Evolutionary conservation across 768 basidiomycete species (phyloP), one percentile per base, ranked within the genome.

Genomic region (Paxillus ammoniavirescens): DNA sequence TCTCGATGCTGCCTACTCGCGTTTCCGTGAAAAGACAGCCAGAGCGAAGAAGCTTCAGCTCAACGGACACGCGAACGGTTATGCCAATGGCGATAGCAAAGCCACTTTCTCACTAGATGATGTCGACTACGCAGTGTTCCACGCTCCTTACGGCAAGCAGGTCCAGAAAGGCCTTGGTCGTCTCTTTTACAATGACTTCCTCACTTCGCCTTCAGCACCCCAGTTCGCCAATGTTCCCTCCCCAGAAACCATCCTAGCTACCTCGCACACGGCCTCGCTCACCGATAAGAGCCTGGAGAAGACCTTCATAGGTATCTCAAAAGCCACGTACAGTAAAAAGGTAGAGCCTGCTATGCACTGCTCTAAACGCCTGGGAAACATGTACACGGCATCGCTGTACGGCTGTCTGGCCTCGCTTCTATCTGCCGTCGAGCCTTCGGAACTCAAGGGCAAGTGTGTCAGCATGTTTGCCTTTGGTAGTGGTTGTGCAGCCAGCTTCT

Each of bases 71-170:
- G 66, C 70, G n/a, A 71, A 77, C 42, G 64, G 71, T 4, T 68
- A 74, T 17, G 77, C 77, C 54, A 75, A 77, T 56, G 71, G 64
- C 23, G 52, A 63, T 10, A 57, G 56, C 51, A 58, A 66, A 38
- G 53, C 57, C 31, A 69, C 35, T 21, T 91, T 93, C 75, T 88
- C 89, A 8, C 80, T 92, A 43, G 85, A 88, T 48, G 82, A 86
- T 61, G 82, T 97, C 65, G 96, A 98, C 75, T 98, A 92, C 69
- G 81, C 89, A 59, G 84, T 95, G 63, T 95, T 98, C 85, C 97
- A 99, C 79, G 89, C 87, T 54, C 97, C 97, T 0, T 99, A 98
- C 73, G 96, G 97, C 76, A 99, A 99, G 77, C 91, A 97, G 69
- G 95, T 97, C 50, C 90, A 97, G 72, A 99, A 98, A 76, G 94